Conservation (phyloP, 768 basidiomycete species). For the Sporobolomyces phaffii region DNA sequence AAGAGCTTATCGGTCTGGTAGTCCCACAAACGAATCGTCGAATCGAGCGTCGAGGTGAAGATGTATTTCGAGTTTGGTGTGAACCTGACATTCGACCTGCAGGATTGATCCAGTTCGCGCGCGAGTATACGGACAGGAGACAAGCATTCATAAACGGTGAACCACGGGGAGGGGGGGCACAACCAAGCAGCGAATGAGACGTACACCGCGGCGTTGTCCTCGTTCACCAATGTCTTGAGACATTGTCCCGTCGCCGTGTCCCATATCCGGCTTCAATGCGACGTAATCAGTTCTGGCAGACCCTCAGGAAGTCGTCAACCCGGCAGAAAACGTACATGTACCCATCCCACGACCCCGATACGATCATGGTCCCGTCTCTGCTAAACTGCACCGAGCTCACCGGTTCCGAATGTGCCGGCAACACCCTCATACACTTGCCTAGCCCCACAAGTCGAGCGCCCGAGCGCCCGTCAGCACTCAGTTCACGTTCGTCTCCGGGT, state of each 20-base stretch:
- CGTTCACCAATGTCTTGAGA: conserved; percentile 91
- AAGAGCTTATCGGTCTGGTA: conserved; percentile 82
- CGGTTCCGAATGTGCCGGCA: conserved; percentile 96
- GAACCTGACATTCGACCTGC: conserved; percentile 74
- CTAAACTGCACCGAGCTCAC: conserved; percentile 92
- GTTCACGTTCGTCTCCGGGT: no score
- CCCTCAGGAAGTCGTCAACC: no score
- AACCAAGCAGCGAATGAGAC: no score
- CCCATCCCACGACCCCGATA: conserved; percentile 93
- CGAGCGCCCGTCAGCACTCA: no score
- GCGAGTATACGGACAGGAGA: background rate
- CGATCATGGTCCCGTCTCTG: conserved; percentile 86
- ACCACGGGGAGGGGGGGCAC: background rate
- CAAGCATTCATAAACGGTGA: background rate
- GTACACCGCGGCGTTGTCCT: conserved; percentile 81
- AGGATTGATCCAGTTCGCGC: conserved; percentile 18
- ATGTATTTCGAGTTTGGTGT: conserved; percentile 88
- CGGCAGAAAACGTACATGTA: no score
- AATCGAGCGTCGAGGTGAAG: conserved; percentile 86
- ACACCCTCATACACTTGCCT: conserved; percentile 78
- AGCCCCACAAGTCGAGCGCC: no score
- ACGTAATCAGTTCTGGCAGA: no score
- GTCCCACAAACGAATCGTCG: conserved; percentile 89
- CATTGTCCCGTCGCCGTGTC: conserved; percentile 96
- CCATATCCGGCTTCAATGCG: conserved; percentile 94